These are phyloP conservation scores for Trichoderma lentiforme DNA, from an alignment of 2,329 filamentous ascomycete species.

Conservation along the genomic window DNA sequence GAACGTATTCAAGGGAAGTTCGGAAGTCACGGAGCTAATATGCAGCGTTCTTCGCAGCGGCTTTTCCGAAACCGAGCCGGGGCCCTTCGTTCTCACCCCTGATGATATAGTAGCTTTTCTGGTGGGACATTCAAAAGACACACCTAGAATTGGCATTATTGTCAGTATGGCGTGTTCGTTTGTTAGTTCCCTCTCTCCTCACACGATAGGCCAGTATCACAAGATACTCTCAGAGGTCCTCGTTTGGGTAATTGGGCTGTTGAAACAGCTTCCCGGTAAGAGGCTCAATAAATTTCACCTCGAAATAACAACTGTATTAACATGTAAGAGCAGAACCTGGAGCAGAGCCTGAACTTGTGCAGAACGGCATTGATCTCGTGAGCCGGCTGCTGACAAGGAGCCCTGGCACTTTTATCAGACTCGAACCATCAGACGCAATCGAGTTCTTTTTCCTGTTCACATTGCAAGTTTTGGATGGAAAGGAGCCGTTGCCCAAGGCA, in stretches of 20 bases:
- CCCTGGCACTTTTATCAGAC: constrained; percentile 56
- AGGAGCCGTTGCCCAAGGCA: constrained; percentile 71
- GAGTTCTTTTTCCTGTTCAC: constrained; percentile 70
- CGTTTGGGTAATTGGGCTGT: constrained; percentile 59
- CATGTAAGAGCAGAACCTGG: constrained; percentile 54
- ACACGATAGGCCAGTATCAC: constrained; percentile 42
- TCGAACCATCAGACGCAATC: constrained; percentile 54
- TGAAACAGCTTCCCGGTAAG: constrained; percentile 60
- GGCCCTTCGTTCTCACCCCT: constrained; percentile 73
- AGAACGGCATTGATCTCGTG: constrained; percentile 71
- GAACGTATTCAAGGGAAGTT: constrained; percentile 52
- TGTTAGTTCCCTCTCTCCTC: constrained; percentile 55
- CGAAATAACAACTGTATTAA: background rate
- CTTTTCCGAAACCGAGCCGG: constrained; percentile 69
- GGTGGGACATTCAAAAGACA: constrained; percentile 54
- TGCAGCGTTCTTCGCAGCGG: constrained; percentile 71
- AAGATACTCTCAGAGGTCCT: constrained; percentile 52
- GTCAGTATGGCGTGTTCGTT: constrained; percentile 71
- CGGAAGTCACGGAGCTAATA: constrained; percentile 68
- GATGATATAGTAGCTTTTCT: constrained; percentile 65
- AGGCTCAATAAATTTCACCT: background rate
- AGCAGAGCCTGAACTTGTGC: constrained; percentile 68
- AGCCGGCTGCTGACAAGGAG: constrained; percentile 61
- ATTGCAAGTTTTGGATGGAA: constrained; percentile 65
- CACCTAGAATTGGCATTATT: constrained; percentile 64